Evolutionary conservation across 495 filamentous ascomycete species (phyloP).

Genomic region (Diplogelasinospora grovesii): DNA sequence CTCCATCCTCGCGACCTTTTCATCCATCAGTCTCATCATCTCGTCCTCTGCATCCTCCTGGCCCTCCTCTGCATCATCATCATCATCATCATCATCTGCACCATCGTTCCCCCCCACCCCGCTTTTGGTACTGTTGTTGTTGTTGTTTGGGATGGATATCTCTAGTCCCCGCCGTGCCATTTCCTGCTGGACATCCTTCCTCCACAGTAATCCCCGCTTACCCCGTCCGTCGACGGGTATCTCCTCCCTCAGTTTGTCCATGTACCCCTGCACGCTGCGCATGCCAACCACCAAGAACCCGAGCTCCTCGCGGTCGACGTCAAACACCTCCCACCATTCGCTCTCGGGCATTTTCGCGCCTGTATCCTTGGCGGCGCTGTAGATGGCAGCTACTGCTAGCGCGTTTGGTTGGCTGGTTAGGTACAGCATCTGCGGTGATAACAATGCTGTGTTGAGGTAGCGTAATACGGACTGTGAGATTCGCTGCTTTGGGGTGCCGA

Average conservation of each 20-base stretch:
- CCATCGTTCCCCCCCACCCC: no score
- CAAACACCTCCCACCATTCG: constrained; percentile 98
- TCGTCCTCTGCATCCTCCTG: constrained; percentile 55
- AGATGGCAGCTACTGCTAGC: constrained; percentile 82
- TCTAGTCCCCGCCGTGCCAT: constrained; percentile 38
- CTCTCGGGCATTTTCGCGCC: constrained; percentile 68
- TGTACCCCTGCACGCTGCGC: constrained; percentile 71
- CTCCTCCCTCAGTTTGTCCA: constrained; percentile 35
- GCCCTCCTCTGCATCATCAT: constrained; percentile 43
- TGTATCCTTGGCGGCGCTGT: constrained; percentile 76
- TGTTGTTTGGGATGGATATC: no score
- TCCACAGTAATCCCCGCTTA: no score
- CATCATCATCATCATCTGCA: constrained; percentile 19
- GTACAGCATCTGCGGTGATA: constrained; percentile 85
- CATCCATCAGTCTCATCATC: constrained; percentile 52
- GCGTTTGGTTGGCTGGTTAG: constrained; percentile 84
- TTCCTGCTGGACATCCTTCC: constrained; percentile 34
- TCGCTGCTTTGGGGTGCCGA: constrained; percentile 20
- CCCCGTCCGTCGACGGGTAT: constrained; percentile 18
- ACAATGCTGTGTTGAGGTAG: constrained; percentile 74
- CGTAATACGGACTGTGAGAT: constrained; percentile 60
- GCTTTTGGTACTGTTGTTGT: no score
- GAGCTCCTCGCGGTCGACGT: constrained; percentile 92
- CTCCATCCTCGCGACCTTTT: constrained; percentile 42
- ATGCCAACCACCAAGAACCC: constrained; percentile 89